Evolutionary conservation across 1,139 yeast species (phyloP), one percentile per base, ranked within the genome.

Genomic region (Blastobotrys malaysiensis): DNA sequence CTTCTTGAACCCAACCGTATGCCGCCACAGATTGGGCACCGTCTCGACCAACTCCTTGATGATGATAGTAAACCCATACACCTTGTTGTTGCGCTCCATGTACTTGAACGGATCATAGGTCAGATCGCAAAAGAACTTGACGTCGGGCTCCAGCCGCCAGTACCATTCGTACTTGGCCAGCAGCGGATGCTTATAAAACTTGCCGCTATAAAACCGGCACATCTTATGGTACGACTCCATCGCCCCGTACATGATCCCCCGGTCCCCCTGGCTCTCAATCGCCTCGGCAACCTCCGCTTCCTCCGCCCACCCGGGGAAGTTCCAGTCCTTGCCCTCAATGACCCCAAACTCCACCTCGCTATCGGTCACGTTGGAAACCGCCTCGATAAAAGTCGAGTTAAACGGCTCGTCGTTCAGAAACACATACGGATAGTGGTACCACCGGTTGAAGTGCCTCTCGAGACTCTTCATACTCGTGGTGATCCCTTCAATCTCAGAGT

Each of bases 111-210:
- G 84, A 62, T 87, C 95, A 65, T 87, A 87, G 57, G 86, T 80
- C 50, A 87, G 69, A 55, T 83, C 82, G 61, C 88, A 82, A 65
- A 74, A 85, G 65, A 83, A 86, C 43, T 77, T 74, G 2, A 88
- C 88, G 48, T 74, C 73, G 13, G 95, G 95, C 67, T 87, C 95
- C 46, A 87, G 77, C 58, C 95, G 73, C 95, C 95, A 87, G 67
- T 85, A 87, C 73, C 84, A 87, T 58, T 72, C 73, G 63, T 71
- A 78, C 57, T 83, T 73, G 52, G 73, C 72, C 65, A 87, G 67
- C 56, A 80, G 79, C 2, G 86, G 86, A 58, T 85, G 78, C 52
- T 83, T 76, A 67, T 76, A 84, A 62, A 87, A 84, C 59, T 73
- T 73, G 9, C 84, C 83, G 60, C 85, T 82, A 66, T 86, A 82